Percentiles rank a stretch among this genome's conserved stretches.
Conservation (phyloP, 2,329 filamentous ascomycete species). For the Epichloe sp. region DNA sequence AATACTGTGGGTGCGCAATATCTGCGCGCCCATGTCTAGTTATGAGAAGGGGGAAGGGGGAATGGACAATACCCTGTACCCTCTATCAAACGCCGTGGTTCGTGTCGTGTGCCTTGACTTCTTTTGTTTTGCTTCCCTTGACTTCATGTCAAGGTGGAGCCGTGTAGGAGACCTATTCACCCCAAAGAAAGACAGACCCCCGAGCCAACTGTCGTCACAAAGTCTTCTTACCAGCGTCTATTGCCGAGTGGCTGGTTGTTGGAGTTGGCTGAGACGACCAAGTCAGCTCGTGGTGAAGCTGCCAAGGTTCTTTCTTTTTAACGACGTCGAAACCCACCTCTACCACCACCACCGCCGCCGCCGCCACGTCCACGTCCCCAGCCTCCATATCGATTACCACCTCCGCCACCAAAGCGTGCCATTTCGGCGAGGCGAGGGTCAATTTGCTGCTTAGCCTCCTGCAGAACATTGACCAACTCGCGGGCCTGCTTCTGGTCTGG, state of each 20-base stretch:
- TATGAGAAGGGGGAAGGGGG: slow-evolving; percentile 1
- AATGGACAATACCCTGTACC: slow-evolving; percentile 10
- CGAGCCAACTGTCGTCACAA: not conserved
- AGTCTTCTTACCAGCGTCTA: slow-evolving; percentile 34
- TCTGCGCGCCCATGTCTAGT: slow-evolving; percentile 10
- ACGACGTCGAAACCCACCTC: slow-evolving; percentile 31
- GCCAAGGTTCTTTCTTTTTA: slow-evolving; percentile 16
- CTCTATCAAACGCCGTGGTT: slow-evolving; percentile 20
- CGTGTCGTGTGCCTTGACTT: slow-evolving; percentile 10
- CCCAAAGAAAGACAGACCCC: not conserved
- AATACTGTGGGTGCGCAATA: slow-evolving; percentile 5
- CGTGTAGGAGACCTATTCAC: not conserved
- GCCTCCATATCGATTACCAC: slow-evolving; percentile 59
- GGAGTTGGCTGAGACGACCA: slow-evolving; percentile 28
- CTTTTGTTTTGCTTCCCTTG: not conserved
- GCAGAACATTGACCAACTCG: slow-evolving; percentile 84
- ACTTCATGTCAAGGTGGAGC: not conserved
- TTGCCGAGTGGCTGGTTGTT: slow-evolving; percentile 37
- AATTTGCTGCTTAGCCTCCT: slow-evolving; percentile 95
- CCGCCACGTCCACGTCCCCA: slow-evolving; percentile 51
- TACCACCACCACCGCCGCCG: slow-evolving; percentile 25
- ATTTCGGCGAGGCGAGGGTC: slow-evolving; percentile 93
- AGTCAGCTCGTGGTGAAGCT: slow-evolving; percentile 22
- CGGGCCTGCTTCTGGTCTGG: slow-evolving; percentile 86
- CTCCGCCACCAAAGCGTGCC: slow-evolving; percentile 80